These are phyloP conservation scores for Ascomycota sp. DNA, from an alignment of 2,329 filamentous ascomycete species.

Conservation along the genomic window DNA sequence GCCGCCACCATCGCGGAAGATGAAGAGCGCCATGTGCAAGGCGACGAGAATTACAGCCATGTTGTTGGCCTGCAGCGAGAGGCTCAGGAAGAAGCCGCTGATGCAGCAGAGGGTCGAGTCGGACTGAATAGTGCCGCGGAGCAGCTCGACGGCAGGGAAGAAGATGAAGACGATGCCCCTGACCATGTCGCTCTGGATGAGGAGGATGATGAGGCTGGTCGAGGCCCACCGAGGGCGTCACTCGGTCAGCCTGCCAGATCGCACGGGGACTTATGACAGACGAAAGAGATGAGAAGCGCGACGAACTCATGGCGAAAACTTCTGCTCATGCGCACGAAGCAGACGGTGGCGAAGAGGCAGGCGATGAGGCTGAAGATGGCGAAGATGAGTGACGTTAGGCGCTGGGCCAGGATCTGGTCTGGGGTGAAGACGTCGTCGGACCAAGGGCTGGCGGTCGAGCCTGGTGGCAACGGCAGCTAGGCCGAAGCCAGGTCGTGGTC, in stretches of 20 bases:
- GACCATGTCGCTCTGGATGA: conserved; percentile 50
- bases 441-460: too few species aligned
- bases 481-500: too few species aligned
- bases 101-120: conserved; percentile 39
- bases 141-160: conserved; percentile 36
- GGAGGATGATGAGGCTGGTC: conserved; percentile 41
- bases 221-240: not conserved
- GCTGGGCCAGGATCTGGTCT: conserved; percentile 6
- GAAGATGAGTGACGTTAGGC: conserved; percentile 15
- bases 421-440: not conserved
- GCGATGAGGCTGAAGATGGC: conserved; percentile 32
- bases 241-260: not conserved
- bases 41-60: conserved; percentile 51
- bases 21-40: conserved; percentile 48
- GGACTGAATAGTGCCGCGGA: conserved; percentile 24
- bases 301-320: conserved; percentile 41
- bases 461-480: too few species aligned
- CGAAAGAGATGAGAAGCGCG: not conserved
- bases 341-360: conserved; percentile 37
- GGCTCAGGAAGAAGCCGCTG: conserved; percentile 42
- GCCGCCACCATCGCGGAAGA: conserved; percentile 40
- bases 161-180: conserved; percentile 47
- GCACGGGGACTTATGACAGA: not conserved
- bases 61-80: conserved; percentile 49
- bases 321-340: conserved; percentile 51